Conservation (phyloP, 768 basidiomycete genomes). For the Termitomyces sp. region DNA sequence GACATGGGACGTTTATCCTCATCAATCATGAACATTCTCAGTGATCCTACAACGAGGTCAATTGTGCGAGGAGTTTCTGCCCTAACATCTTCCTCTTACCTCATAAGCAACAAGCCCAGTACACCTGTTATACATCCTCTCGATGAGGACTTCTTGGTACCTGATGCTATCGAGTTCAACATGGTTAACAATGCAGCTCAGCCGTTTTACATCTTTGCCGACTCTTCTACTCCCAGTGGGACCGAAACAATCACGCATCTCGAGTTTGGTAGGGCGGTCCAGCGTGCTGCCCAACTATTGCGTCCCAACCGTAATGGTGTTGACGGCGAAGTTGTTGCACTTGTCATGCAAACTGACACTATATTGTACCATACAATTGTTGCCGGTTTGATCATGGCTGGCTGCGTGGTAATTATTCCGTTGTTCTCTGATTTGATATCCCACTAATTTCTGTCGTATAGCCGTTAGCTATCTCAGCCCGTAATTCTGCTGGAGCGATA, state of each 20-base stretch:
- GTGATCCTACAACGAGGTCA: neutral
- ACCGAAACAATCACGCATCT: slow-evolving; percentile 28
- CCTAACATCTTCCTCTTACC: neutral
- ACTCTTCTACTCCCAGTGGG: neutral
- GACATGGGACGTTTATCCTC: neutral
- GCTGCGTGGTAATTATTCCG: slow-evolving; percentile 23
- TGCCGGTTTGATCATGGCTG: slow-evolving; percentile 31
- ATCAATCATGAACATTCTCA: neutral
- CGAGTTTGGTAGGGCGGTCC: slow-evolving; percentile 39
- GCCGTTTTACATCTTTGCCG: slow-evolving; percentile 7
- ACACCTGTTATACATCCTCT: neutral
- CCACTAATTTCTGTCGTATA: slow-evolving; percentile 5
- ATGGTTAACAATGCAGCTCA: slow-evolving; percentile 2
- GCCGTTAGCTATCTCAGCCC: slow-evolving; percentile 37
- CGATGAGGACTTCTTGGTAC: slow-evolving; percentile 2
- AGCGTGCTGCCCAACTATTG: slow-evolving; percentile 35
- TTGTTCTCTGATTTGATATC: neutral
- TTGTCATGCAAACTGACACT: slow-evolving; percentile 27
- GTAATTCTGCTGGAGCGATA: slow-evolving; percentile 30
- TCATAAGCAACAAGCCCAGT: neutral
- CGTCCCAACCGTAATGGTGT: slow-evolving; percentile 26
- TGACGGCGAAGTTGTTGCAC: slow-evolving; percentile 27
- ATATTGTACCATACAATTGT: slow-evolving; percentile 37
- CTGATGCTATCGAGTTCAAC: slow-evolving; percentile 11
- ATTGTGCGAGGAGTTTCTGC: neutral